These are phyloP conservation scores for Penicillium silybi DNA, from an alignment of 495 filamentous ascomycete species.

Conservation along the genomic window DNA sequence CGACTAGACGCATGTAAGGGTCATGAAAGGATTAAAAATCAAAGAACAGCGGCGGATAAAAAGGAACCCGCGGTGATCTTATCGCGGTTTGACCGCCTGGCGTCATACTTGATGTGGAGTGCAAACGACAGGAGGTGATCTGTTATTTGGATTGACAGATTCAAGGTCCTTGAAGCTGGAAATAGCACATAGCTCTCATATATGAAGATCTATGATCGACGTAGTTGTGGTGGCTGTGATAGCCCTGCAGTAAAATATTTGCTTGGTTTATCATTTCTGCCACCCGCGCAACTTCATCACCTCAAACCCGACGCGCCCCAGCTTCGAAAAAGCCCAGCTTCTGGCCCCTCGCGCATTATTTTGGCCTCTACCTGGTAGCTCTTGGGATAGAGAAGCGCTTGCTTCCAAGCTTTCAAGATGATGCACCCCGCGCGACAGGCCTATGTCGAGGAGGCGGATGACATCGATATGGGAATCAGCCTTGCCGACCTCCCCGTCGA, in stretches of 20 bases:
- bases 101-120: constrained; percentile 13
- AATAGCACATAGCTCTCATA: not conserved
- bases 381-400: not conserved
- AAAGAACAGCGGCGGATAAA: constrained; percentile 17
- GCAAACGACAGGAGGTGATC: not conserved
- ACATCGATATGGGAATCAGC: constrained; percentile 67
- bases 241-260: not conserved
- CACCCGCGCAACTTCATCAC: constrained; percentile 13
- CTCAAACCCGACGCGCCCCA: constrained; percentile 5
- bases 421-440: constrained; percentile 92
- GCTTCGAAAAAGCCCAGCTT: not conserved
- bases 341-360: not conserved
- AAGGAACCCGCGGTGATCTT: constrained; percentile 12
- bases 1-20: not conserved
- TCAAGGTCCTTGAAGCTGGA: not conserved
- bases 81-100: constrained; percentile 32
- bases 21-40: constrained; percentile 18
- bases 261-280: constrained; percentile 21
- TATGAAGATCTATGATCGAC: not conserved
- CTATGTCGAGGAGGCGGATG: constrained; percentile 87
- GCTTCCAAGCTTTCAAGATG: constrained; percentile 40
- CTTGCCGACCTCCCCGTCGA: constrained; percentile 80
- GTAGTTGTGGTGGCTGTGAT: not conserved
- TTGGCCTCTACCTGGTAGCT: not conserved
- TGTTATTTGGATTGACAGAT: not conserved